Conservation (phyloP, 768 basidiomycete genomes). For the Clitopilus hobsonii region DNA sequence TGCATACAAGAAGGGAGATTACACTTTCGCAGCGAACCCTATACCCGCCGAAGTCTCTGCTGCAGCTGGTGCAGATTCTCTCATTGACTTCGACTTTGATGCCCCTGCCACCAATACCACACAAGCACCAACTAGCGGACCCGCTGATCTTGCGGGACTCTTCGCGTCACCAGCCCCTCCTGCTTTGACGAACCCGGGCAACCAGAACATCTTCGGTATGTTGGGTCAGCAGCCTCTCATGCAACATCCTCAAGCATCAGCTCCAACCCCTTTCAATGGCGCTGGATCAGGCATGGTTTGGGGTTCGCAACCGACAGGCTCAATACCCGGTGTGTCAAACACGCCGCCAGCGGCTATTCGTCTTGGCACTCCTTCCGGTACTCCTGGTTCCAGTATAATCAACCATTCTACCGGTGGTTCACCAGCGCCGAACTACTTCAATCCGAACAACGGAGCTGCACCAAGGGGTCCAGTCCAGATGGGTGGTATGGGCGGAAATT, state of each 20-base stretch:
- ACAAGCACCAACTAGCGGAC: slow-evolving; percentile 18
- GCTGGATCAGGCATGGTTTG: slow-evolving; percentile 13
- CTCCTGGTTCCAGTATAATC: slow-evolving; percentile 16
- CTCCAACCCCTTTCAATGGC: slow-evolving; percentile 9
- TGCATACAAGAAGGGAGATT: slow-evolving; percentile 91
- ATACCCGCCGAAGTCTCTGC: slow-evolving; percentile 57
- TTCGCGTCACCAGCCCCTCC: slow-evolving; percentile 40
- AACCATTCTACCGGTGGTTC: slow-evolving; percentile 9
- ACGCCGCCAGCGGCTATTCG: slow-evolving; percentile 37
- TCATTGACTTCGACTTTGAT: slow-evolving; percentile 76
- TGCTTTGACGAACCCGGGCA: slow-evolving; percentile 17
- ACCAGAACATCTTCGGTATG: neutral
- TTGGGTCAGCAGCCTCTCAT: slow-evolving; percentile 5
- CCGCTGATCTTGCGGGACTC: slow-evolving; percentile 58
- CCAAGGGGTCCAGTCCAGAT: slow-evolving; percentile 13
- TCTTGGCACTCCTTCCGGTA: slow-evolving; percentile 23
- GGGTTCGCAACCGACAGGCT: slow-evolving; percentile 11
- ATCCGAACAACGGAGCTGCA: slow-evolving; percentile 9
- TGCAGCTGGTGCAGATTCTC: slow-evolving; percentile 36
- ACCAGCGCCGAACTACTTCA: slow-evolving; percentile 26
- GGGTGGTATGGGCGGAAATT: neutral
- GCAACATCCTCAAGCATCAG: slow-evolving; percentile 10
- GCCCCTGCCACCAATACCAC: slow-evolving; percentile 11
- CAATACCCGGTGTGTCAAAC: slow-evolving; percentile 19
- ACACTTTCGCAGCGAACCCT: slow-evolving; percentile 57